Base-by-base conservation (phyloP, 805 yeast species). In the Candida xiaguanensis region DNA sequence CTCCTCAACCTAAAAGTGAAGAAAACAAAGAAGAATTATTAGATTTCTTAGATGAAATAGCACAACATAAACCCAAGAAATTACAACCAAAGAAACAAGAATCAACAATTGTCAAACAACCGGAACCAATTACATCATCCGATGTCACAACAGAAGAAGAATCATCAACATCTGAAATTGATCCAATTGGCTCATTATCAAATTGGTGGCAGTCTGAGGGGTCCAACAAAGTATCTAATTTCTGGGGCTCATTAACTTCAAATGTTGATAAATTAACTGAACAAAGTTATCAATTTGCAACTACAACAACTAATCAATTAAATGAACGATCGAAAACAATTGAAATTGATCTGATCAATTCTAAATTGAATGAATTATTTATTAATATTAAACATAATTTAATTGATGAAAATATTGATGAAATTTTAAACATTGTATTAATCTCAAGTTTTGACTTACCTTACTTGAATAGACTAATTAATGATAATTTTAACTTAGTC, bases 171-270 rank as follows among this genome's bases (percentile, higher is more conserved):
- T 2, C 29, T 13, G 35, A 31, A 17, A 24, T 24, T 43, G 88
- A 82, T 51, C 88, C 90, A 12, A 72, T 83, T 26, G 69, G 80
- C 0, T 73, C 86, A 2, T 61, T 84, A 36, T 70, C 88, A 3
- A 77, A 71, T 27, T 85, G 95, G 93, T 85, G 95, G 93, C 74
- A 77, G 2, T 69, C 70, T 1, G 79, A 79, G 31, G 90, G 90
- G 0, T 78, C 88, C 2, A 67, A 74, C 2, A 77, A 78, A 19
- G 87, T 82, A 2, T 70, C 75, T 4, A 78, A 80, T 5, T 48
- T 85, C 11, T 83, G 89, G 88, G 85, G 79, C 8, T 70, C 81
- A 9, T 81, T 88, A 16, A 62, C 82, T 2, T 62, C 71, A 36
- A 70, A 72, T 44, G 79, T 79, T 34, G 61, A 66, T 31, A 59